phyloP scores from a whole-genome alignment of 306 rosid species.

The Luffa aegyptiaca region DNA sequence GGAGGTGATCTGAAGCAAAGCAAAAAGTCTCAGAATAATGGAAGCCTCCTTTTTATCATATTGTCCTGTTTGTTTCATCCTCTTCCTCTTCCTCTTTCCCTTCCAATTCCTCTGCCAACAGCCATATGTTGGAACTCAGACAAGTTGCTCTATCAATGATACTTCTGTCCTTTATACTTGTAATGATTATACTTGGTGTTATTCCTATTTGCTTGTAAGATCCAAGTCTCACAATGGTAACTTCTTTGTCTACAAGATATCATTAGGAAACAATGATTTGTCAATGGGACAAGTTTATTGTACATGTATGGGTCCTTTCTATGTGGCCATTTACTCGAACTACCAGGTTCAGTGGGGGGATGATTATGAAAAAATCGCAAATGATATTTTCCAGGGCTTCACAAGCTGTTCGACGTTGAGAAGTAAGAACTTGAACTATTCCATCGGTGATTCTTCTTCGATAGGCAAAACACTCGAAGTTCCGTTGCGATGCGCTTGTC shows the following conservation, averaged over 20 bases:
- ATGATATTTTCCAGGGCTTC: neutral
- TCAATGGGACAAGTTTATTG: neutral
- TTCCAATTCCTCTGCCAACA: constrained; percentile 28
- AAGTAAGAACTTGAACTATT: neutral
- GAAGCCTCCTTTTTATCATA: too few species aligned
- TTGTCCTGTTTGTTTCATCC: neutral
- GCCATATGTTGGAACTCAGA: constrained; percentile 18
- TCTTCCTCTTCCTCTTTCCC: constrained; percentile 16
- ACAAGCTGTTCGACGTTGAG: neutral
- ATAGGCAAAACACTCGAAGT: neutral
- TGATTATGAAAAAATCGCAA: neutral
- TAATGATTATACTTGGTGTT: constrained; percentile 21
- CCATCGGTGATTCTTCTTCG: neutral
- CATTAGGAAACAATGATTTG: neutral
- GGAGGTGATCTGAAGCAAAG: too few species aligned
- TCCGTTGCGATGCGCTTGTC: neutral
- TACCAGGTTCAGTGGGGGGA: neutral
- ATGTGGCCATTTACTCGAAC: neutral
- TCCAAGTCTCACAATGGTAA: neutral
- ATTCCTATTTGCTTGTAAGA: constrained; percentile 17
- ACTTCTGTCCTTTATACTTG: constrained; percentile 30
- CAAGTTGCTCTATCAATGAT: constrained; percentile 17
- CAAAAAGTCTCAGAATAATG: too few species aligned
- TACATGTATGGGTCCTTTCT: neutral
- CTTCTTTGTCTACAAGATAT: neutral